These are phyloP conservation scores for Pyrus communis DNA, from an alignment of 306 rosid genomes.

Conservation along the genomic window DNA sequence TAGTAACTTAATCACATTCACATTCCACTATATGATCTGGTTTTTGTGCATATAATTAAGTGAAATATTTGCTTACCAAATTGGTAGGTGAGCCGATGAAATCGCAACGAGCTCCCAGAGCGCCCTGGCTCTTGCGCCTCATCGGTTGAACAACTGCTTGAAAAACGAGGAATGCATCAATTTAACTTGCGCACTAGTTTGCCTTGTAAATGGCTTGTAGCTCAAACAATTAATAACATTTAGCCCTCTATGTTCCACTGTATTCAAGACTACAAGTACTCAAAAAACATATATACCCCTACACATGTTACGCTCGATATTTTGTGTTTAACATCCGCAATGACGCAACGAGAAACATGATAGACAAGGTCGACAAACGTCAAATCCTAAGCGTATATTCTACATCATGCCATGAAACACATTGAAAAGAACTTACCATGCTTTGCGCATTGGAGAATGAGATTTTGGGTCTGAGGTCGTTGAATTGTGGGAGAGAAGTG, in stretches of 20 bases:
- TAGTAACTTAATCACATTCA: background rate
- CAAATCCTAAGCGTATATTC: background rate
- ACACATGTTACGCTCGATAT: background rate
- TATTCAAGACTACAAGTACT: too few relatives aligned
- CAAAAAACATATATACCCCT: too few relatives aligned
- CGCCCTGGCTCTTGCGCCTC: conserved; percentile 71
- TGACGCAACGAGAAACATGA: too few relatives aligned
- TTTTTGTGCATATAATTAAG: background rate
- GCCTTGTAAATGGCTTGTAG: too few relatives aligned
- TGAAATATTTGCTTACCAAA: conserved; percentile 39
- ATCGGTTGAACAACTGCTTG: conserved; percentile 62
- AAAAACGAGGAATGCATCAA: background rate
- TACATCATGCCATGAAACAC: too few relatives aligned
- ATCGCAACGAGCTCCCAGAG: conserved; percentile 76
- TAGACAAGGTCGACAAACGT: too few relatives aligned
- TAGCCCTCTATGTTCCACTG: too few relatives aligned
- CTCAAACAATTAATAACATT: too few relatives aligned
- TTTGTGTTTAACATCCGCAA: background rate
- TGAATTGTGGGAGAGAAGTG: conserved; percentile 73
- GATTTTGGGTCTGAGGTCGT: conserved; percentile 57
- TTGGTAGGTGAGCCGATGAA: conserved; percentile 88
- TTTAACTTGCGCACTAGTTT: too few relatives aligned
- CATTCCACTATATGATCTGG: background rate
- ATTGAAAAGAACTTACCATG: conserved; percentile 34
- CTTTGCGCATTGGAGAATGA: conserved; percentile 43